Percentiles rank a stretch among this genome's conserved stretches.
Conservation (phyloP, 306 rosid species). For the Geum urbanum region DNA sequence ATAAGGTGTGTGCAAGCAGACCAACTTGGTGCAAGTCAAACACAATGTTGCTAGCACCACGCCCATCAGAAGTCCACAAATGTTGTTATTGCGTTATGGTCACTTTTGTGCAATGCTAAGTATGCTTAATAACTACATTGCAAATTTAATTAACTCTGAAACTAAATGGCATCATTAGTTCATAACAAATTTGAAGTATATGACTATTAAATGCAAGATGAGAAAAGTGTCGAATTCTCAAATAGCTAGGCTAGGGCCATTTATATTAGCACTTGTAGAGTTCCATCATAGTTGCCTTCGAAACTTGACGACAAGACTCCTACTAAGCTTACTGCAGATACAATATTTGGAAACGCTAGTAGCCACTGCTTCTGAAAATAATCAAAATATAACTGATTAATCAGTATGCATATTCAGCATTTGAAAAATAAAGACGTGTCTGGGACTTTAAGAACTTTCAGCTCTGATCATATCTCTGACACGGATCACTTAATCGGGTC, state of each 20-base stretch:
- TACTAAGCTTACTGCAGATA: slow-evolving; percentile 31
- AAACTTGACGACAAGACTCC: slow-evolving; percentile 31
- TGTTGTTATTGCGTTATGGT: too few species aligned
- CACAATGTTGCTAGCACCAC: slow-evolving; percentile 63
- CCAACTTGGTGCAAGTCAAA: slow-evolving; percentile 86
- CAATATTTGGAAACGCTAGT: slow-evolving; percentile 35
- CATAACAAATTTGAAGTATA: too few species aligned
- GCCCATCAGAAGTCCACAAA: slow-evolving; percentile 67
- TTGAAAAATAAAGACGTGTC: neutral
- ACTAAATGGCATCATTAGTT: too few species aligned
- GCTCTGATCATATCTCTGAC: neutral
- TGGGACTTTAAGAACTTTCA: neutral
- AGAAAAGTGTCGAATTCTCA: neutral
- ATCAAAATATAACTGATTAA: neutral
- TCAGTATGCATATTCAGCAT: too few species aligned
- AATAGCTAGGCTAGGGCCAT: neutral
- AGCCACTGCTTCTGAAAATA: slow-evolving; percentile 39
- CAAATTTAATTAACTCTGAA: too few species aligned
- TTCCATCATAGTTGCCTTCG: slow-evolving; percentile 38
- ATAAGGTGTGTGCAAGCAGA: slow-evolving; percentile 96
- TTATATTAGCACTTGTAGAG: slow-evolving; percentile 49
- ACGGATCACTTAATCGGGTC: neutral
- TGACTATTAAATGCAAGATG: neutral
- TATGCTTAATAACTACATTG: too few species aligned
- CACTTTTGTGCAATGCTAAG: too few species aligned